Conservation (phyloP, 2,329 filamentous ascomycete genomes). For the Alternaria sp. region DNA sequence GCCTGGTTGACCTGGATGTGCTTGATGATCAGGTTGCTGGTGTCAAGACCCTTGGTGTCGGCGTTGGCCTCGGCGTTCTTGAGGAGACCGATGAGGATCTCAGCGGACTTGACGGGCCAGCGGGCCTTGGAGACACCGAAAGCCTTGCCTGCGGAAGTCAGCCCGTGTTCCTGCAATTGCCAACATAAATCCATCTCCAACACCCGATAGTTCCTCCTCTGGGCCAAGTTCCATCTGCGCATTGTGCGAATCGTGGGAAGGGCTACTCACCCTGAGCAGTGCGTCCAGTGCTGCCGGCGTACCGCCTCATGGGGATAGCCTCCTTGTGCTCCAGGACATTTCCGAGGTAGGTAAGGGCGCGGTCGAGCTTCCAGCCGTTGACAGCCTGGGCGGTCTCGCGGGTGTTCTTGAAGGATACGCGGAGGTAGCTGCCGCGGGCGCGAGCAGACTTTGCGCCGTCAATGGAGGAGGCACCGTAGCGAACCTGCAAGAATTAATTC, state of each 20-base stretch:
- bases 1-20: conserved; percentile 99
- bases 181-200: neutral
- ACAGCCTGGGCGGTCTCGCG: conserved; percentile 99
- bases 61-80: conserved; percentile 56
- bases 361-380: conserved; percentile 98
- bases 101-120: conserved; percentile 99
- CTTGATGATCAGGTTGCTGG: conserved; percentile 96
- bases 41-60: conserved; percentile 66
- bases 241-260: conserved; percentile 5
- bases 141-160: conserved; percentile 79
- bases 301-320: conserved; percentile 97
- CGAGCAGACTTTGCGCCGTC: conserved; percentile 74
- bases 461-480: conserved; percentile 47
- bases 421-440: conserved; percentile 97
- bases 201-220: neutral
- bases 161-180: conserved; percentile 14
- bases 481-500: conserved; percentile 44
- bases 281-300: conserved; percentile 93
- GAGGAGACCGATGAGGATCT: conserved; percentile 95
- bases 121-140: conserved; percentile 97
- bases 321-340: conserved; percentile 98
- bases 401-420: conserved; percentile 99
- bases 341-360: conserved; percentile 95
- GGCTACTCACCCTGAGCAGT: conserved; percentile 89
- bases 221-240: neutral